Conservation (phyloP, 139 green algal genomes). For the Tetratostichococcus sp. region DNA sequence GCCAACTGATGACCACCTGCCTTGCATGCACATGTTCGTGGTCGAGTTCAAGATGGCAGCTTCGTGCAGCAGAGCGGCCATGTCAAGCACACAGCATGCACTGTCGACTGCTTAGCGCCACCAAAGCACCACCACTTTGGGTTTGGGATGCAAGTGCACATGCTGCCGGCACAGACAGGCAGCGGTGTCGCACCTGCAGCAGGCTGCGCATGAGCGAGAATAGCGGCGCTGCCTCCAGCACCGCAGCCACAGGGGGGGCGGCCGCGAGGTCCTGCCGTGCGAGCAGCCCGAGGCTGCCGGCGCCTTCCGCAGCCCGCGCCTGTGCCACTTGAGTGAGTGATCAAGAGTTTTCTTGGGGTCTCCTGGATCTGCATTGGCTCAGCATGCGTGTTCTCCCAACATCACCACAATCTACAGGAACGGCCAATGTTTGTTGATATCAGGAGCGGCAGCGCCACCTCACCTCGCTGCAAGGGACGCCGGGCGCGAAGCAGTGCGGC, state of each 20-base stretch:
- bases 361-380: not conserved
- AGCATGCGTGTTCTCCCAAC: not conserved
- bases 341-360: not conserved
- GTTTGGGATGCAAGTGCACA: too few relatives aligned
- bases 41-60: too few relatives aligned
- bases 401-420: too few relatives aligned
- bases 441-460: too few relatives aligned
- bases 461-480: not conserved
- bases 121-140: not conserved
- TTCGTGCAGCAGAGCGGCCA: too few relatives aligned
- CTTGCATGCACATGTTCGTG: too few relatives aligned
- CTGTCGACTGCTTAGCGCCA: too few relatives aligned
- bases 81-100: too few relatives aligned
- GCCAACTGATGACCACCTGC: too few relatives aligned
- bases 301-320: not conserved
- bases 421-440: too few relatives aligned
- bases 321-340: not conserved
- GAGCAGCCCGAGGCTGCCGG: conserved; percentile 16
- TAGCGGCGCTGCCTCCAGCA: conserved; percentile 12
- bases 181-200: not conserved
- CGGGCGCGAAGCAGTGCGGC: conserved; percentile 1
- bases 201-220: conserved; percentile 15
- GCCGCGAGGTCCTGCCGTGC: conserved; percentile 18
- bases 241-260: not conserved
- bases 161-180: too few relatives aligned